A percentile compares a stretch with the other conserved stretches of the same genome.
Evolutionary conservation across 2,329 filamentous ascomycete species (phyloP).

Genomic region (Phoma herbarum): DNA sequence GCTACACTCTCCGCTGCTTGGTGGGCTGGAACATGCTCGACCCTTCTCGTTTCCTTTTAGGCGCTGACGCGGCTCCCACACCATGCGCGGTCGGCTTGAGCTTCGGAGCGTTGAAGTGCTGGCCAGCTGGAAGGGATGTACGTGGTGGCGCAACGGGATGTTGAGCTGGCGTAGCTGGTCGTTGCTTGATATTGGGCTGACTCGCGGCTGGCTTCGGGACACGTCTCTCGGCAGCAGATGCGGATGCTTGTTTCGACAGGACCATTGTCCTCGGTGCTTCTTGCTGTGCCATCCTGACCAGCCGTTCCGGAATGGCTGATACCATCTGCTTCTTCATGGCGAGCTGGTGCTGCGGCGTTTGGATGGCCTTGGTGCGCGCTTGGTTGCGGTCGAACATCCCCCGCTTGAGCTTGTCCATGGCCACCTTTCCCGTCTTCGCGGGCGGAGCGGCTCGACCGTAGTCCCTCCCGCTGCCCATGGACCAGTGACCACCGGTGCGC

Average conservation of each 20-base stretch:
- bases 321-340: slow-evolving; percentile 36
- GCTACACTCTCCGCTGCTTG: slow-evolving; percentile 14
- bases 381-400: slow-evolving; percentile 46
- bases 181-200: slow-evolving; percentile 36
- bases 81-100: slow-evolving; percentile 25
- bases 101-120: slow-evolving; percentile 44
- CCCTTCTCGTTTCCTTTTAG: slow-evolving; percentile 31
- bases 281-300: slow-evolving; percentile 44
- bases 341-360: slow-evolving; percentile 42
- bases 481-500: slow-evolving; percentile 28
- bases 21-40: slow-evolving; percentile 33
- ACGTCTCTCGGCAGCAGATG: slow-evolving; percentile 26
- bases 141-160: slow-evolving; percentile 27
- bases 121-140: slow-evolving; percentile 39
- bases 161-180: slow-evolving; percentile 26
- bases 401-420: slow-evolving; percentile 47
- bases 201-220: slow-evolving; percentile 18
- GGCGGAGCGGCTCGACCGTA: slow-evolving; percentile 42
- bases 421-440: slow-evolving; percentile 46
- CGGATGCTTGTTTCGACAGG: slow-evolving; percentile 39
- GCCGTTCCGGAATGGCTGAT: slow-evolving; percentile 40
- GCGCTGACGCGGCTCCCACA: slow-evolving; percentile 18
- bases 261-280: slow-evolving; percentile 37
- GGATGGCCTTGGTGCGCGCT: slow-evolving; percentile 41
- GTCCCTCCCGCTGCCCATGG: slow-evolving; percentile 28